Conservation (phyloP, 495 filamentous ascomycete species). For the Penicillium subrubescens region DNA sequence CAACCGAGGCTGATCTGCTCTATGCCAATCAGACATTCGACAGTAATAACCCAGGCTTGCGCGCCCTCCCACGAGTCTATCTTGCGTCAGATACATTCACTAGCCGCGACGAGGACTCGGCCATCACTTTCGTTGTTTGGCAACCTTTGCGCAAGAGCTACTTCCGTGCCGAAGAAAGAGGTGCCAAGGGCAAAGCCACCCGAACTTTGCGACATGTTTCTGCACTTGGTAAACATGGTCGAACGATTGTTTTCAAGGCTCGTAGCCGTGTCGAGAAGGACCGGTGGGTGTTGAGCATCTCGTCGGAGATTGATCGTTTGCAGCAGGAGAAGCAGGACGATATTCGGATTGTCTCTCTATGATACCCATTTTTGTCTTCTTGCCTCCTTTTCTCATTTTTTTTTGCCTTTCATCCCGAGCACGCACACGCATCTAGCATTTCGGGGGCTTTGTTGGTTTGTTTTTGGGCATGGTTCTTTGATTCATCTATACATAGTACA, state of each 20-base stretch:
- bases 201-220: conserved; percentile 53
- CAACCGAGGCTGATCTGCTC: conserved; percentile 67
- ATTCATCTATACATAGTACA: conserved; percentile 5
- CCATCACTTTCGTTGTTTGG: conserved; percentile 75
- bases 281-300: conserved; percentile 73
- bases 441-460: background rate
- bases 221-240: conserved; percentile 60
- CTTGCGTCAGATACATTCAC: conserved; percentile 65
- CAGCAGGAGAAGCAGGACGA: conserved; percentile 59
- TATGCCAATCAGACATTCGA: conserved; percentile 73
- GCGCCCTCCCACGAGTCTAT: conserved; percentile 66
- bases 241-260: conserved; percentile 71
- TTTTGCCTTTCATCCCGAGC: background rate
- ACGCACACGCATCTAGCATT: conserved; percentile 6
- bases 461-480: conserved; percentile 3
- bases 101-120: conserved; percentile 68
- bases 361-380: background rate
- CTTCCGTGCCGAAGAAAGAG: conserved; percentile 56
- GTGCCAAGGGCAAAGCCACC: conserved; percentile 44
- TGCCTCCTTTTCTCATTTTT: background rate
- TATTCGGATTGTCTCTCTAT: conserved; percentile 56
- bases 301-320: conserved; percentile 71
- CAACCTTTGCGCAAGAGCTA: conserved; percentile 60
- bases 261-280: conserved; percentile 72
- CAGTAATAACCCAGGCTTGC: conserved; percentile 64